Evolutionary conservation across 768 basidiomycete genomes (phyloP).

Genomic region (Boletus sp.): DNA sequence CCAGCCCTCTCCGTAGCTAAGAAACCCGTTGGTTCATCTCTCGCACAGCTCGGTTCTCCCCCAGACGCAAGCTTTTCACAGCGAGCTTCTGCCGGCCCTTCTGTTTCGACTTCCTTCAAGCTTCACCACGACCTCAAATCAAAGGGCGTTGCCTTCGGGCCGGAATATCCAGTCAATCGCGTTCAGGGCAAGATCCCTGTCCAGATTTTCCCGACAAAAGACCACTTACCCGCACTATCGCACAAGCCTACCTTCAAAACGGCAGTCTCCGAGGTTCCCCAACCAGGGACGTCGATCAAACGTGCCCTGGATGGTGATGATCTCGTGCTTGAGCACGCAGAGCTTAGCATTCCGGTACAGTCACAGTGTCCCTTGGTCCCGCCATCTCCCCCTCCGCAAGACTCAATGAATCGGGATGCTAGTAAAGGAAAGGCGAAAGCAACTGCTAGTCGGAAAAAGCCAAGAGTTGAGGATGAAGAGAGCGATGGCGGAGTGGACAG

Average conservation of each 20-base stretch:
- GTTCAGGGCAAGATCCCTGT: constrained; percentile 2
- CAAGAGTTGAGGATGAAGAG: constrained; percentile 37
- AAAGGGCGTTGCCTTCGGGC: not conserved
- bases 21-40: constrained; percentile 8
- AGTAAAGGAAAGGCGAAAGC: constrained; percentile 40
- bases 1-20: constrained; percentile 17
- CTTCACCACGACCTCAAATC: constrained; percentile 1
- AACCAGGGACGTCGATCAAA: constrained; percentile 39
- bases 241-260: constrained; percentile 3
- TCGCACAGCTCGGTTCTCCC: not conserved
- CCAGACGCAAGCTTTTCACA: not conserved
- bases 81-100: not conserved
- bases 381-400: constrained; percentile 62
- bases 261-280: not conserved
- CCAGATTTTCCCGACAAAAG: constrained; percentile 15
- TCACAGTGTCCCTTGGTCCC: constrained; percentile 46
- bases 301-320: constrained; percentile 39
- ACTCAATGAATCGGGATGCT: constrained; percentile 29
- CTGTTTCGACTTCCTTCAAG: not conserved
- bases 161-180: not conserved
- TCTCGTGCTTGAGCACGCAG: constrained; percentile 6
- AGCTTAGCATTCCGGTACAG: not conserved
- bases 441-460: constrained; percentile 46
- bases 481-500: constrained; percentile 25
- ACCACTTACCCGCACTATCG: not conserved